Percentiles rank a stretch among this genome's conserved stretches.
Evolutionary conservation across 371 early-diverging fungal genomes (phyloP).

Genomic region (Nematocida ironsii): DNA sequence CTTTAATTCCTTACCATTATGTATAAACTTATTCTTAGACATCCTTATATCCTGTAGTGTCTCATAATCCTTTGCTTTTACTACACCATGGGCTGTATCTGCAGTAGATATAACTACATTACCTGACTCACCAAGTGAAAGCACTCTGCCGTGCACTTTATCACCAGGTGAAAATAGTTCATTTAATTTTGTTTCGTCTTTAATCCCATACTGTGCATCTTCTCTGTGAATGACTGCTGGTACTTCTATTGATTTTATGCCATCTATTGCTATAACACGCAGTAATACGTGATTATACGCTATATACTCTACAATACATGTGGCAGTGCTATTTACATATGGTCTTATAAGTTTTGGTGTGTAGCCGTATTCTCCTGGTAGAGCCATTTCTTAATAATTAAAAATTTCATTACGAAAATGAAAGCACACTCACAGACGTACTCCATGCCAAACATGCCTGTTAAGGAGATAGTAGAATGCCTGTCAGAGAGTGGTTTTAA

Average conservation of each 20-base stretch:
- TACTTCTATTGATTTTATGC: conserved; percentile 14
- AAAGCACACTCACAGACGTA: conserved; percentile 35
- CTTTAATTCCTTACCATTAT: conserved; percentile 18
- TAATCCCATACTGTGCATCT: conserved; percentile 49
- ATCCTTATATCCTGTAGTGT: conserved; percentile 27
- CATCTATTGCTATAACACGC: conserved; percentile 15
- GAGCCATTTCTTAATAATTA: conserved; percentile 15
- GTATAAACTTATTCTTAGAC: conserved; percentile 19
- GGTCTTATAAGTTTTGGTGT: conserved; percentile 21
- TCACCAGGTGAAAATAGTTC: conserved; percentile 50
- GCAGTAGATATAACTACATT: conserved; percentile 43
- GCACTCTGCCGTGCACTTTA: conserved; percentile 22
- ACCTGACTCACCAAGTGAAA: conserved; percentile 34
- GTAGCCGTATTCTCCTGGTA: conserved; percentile 29
- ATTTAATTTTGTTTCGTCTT: conserved; percentile 34
- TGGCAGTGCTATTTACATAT: conserved; percentile 9
- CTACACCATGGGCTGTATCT: conserved; percentile 36
- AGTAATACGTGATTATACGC: conserved; percentile 19
- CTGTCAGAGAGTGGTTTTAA: conserved; percentile 56
- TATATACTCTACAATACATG: conserved; percentile 46
- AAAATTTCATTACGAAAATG: conserved; percentile 39
- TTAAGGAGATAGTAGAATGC: conserved; percentile 43
- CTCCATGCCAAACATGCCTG: conserved; percentile 39
- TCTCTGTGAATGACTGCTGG: conserved; percentile 41
- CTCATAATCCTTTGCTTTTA: conserved; percentile 35